Percentiles rank a stretch among this genome's conserved stretches.
These are phyloP conservation scores for Echeveria elegans DNA, from an alignment of 164 flowering plant species.

Conservation along the genomic window DNA sequence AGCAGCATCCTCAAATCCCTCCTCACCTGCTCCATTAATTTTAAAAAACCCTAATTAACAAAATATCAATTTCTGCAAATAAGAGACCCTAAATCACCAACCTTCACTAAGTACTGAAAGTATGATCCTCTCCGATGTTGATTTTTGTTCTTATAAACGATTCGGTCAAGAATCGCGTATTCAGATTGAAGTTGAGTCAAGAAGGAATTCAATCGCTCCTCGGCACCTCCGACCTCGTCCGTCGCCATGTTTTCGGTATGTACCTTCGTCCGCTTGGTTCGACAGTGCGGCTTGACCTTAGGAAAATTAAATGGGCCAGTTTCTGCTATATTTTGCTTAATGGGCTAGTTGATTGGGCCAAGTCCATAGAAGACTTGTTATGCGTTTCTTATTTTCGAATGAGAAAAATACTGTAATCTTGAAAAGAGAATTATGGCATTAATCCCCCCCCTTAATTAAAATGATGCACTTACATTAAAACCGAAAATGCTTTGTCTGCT, in stretches of 20 bases:
- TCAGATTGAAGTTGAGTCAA: constrained; percentile 4
- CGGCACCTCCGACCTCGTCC: neutral
- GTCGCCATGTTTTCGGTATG: neutral
- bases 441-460: too few relatives aligned
- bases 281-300: too few relatives aligned
- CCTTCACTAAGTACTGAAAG: constrained; percentile 7
- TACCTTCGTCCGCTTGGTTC: too few relatives aligned
- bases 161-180: neutral
- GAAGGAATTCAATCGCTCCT: constrained; percentile 4
- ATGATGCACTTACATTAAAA: too few relatives aligned
- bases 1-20: constrained; percentile 73
- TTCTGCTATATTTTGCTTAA: too few relatives aligned
- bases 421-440: too few relatives aligned
- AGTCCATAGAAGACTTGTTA: too few relatives aligned
- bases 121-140: constrained; percentile 5
- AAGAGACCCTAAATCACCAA: neutral
- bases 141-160: constrained; percentile 7
- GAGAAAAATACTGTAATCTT: too few relatives aligned
- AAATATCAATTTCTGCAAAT: neutral
- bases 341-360: too few relatives aligned
- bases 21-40: constrained; percentile 41
- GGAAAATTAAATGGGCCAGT: too few relatives aligned
- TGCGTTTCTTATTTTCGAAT: too few relatives aligned
- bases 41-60: neutral
- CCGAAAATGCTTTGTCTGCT: too few relatives aligned